Conservation (phyloP, 805 yeast species). For the Saccharomyces mikatae region DNA sequence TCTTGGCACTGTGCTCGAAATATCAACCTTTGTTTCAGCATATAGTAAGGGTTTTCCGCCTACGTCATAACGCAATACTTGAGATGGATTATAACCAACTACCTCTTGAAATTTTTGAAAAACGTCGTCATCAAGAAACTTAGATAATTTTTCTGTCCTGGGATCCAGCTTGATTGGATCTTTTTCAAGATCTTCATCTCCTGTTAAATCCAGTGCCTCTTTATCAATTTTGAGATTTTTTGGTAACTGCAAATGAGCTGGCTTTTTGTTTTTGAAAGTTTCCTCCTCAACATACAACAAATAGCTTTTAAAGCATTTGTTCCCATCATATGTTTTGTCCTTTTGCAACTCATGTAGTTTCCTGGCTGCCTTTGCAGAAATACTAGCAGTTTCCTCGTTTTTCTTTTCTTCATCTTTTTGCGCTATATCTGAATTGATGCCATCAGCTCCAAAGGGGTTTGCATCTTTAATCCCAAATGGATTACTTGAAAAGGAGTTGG, state of each 20-base stretch:
- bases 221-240: conserved; percentile 47
- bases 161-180: conserved; percentile 30
- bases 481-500: conserved; percentile 20
- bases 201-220: conserved; percentile 39
- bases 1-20: conserved; percentile 39
- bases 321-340: conserved; percentile 15
- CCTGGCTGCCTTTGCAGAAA: conserved; percentile 31
- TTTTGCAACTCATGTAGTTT: conserved; percentile 24
- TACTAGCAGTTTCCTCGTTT: conserved; percentile 5
- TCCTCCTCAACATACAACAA: conserved; percentile 70
- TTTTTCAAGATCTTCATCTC: conserved; percentile 26
- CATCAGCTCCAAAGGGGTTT: conserved; percentile 31
- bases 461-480: conserved; percentile 22
- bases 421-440: neutral
- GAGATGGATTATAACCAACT: conserved; percentile 75
- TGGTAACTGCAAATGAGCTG: conserved; percentile 41
- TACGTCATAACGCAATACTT: conserved; percentile 76
- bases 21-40: conserved; percentile 37
- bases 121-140: conserved; percentile 60
- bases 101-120: conserved; percentile 73
- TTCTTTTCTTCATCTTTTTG: neutral
- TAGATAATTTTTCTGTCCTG: conserved; percentile 42
- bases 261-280: conserved; percentile 43
- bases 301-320: conserved; percentile 48
- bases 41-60: conserved; percentile 74